These are phyloP conservation scores for Sutorius australiensis DNA, from an alignment of 768 basidiomycete genomes.

Conservation along the genomic window DNA sequence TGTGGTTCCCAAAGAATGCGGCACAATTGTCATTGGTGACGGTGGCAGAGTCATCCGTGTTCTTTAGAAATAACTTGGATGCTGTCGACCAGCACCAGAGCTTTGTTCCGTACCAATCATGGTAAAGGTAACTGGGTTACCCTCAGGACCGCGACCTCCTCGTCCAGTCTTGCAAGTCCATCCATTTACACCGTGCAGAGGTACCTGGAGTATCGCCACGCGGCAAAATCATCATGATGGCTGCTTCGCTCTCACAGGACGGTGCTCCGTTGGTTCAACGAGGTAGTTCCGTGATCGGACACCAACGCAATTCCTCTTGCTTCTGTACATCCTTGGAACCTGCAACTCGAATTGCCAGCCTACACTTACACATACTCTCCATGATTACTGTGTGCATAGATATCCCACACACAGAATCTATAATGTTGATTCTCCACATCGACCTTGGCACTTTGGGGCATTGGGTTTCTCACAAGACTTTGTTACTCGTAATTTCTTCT, in stretches of 20 bases:
- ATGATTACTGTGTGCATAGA: constrained; percentile 22
- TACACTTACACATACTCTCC: constrained; percentile 2
- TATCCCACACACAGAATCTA: constrained; percentile 12
- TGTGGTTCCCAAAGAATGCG: no score
- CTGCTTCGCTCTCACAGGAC: constrained; percentile 97
- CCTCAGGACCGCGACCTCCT: constrained; percentile 95
- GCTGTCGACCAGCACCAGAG: constrained; percentile 90
- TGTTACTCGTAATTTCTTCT: constrained; percentile 6
- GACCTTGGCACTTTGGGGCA: neutral
- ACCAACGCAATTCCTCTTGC: constrained; percentile 64
- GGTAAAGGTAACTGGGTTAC: constrained; percentile 96
- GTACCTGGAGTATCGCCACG: constrained; percentile 85
- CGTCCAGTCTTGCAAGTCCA: constrained; percentile 85
- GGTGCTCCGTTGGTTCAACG: constrained; percentile 98
- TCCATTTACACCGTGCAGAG: constrained; percentile 3
- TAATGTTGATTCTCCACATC: neutral
- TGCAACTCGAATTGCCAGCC: neutral
- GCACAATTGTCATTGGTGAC: no score
- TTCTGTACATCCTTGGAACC: neutral
- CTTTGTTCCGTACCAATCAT: constrained; percentile 95
- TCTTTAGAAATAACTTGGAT: no score
- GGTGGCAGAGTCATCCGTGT: no score
- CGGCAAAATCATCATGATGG: constrained; percentile 96
- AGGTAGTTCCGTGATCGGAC: constrained; percentile 98
- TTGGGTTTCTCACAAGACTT: neutral